Percentiles rank a stretch among this genome's conserved stretches.
These are phyloP conservation scores for Coemansia interrupta DNA, from an alignment of 192 early-diverging fungal genomes.

Conservation along the genomic window DNA sequence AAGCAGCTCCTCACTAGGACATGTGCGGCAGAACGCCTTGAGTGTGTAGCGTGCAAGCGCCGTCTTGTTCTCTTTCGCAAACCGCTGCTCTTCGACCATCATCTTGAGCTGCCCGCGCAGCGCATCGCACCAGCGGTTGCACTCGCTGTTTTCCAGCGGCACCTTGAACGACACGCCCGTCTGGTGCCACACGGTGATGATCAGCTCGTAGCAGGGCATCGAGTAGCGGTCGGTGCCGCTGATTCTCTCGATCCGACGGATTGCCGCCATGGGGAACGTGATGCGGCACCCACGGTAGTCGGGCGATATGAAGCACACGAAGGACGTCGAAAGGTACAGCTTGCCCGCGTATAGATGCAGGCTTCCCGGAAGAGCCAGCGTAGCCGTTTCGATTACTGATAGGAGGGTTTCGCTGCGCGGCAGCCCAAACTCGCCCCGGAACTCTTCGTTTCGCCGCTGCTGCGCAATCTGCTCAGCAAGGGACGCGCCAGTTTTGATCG, in stretches of 20 bases:
- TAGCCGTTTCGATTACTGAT: slow-evolving; percentile 54
- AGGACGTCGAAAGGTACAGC: slow-evolving; percentile 83
- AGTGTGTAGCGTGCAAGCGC: slow-evolving; percentile 42
- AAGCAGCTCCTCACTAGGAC: slow-evolving; percentile 67
- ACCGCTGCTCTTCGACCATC: slow-evolving; percentile 79
- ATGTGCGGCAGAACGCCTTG: slow-evolving; percentile 57
- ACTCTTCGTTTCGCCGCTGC: slow-evolving; percentile 75
- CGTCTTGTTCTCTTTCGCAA: slow-evolving; percentile 51
- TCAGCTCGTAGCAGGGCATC: slow-evolving; percentile 59
- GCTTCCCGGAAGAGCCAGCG: slow-evolving; percentile 48
- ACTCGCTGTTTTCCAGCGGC: slow-evolving; percentile 58
- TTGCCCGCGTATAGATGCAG: slow-evolving; percentile 58
- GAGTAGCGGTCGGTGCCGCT: slow-evolving; percentile 56
- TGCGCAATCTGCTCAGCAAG: slow-evolving; percentile 62
- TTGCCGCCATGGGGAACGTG: slow-evolving; percentile 81
- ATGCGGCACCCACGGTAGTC: slow-evolving; percentile 70
- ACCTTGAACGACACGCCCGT: slow-evolving; percentile 84
- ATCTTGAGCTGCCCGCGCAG: slow-evolving; percentile 66
- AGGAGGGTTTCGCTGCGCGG: slow-evolving; percentile 72
- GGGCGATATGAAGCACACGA: slow-evolving; percentile 75
- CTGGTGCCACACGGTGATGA: slow-evolving; percentile 89
- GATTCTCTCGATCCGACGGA: slow-evolving; percentile 86
- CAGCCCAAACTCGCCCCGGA: slow-evolving; percentile 73
- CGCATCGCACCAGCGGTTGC: slow-evolving; percentile 78
- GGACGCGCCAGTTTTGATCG: slow-evolving; percentile 11